These are phyloP conservation scores for Macroventuria anomochaeta DNA, from an alignment of 2,329 filamentous ascomycete genomes.

Conservation along the genomic window DNA sequence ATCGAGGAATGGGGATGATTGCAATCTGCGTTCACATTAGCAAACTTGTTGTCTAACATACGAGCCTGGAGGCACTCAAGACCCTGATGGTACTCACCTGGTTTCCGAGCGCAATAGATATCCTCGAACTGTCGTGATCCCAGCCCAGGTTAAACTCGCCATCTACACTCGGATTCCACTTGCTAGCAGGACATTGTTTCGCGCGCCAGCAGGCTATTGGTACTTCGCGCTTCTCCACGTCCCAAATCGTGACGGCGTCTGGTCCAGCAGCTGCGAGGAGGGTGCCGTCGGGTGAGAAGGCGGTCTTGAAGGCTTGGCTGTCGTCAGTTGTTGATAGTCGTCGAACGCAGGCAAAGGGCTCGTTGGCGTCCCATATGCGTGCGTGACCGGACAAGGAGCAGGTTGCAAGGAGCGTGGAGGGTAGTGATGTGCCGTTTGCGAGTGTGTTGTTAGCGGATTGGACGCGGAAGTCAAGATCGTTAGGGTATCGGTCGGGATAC, in stretches of 20 bases:
- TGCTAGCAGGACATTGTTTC: conserved; percentile 31
- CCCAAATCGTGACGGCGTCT: conserved; percentile 56
- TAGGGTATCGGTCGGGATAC: conserved; percentile 46
- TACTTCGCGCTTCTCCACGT: conserved; percentile 42
- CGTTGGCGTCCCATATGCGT: conserved; percentile 51
- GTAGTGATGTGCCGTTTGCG: conserved; percentile 28
- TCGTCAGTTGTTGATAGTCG: conserved; percentile 39
- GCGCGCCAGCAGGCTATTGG: conserved; percentile 47
- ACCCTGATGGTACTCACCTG: conserved; percentile 34
- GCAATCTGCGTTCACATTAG: background rate
- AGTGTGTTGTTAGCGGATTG: conserved; percentile 21
- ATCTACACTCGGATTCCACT: conserved; percentile 43
- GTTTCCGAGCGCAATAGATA: conserved; percentile 48
- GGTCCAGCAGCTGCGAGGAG: conserved; percentile 54
- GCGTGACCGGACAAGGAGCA: conserved; percentile 51
- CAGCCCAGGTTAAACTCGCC: conserved; percentile 48
- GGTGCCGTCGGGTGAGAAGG: conserved; percentile 54
- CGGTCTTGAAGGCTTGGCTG: conserved; percentile 49
- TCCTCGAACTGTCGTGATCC: conserved; percentile 48
- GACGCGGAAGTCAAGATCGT: conserved; percentile 52
- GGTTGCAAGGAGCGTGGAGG: conserved; percentile 47
- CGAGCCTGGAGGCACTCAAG: background rate
- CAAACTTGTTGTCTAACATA: too few relatives aligned
- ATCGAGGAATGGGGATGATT: background rate
- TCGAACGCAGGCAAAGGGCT: conserved; percentile 43